A percentile compares a stretch with the other conserved stretches of the same genome.
These are phyloP conservation scores for Kondoa subrosea DNA, from an alignment of 768 basidiomycete genomes.

Conservation along the genomic window DNA sequence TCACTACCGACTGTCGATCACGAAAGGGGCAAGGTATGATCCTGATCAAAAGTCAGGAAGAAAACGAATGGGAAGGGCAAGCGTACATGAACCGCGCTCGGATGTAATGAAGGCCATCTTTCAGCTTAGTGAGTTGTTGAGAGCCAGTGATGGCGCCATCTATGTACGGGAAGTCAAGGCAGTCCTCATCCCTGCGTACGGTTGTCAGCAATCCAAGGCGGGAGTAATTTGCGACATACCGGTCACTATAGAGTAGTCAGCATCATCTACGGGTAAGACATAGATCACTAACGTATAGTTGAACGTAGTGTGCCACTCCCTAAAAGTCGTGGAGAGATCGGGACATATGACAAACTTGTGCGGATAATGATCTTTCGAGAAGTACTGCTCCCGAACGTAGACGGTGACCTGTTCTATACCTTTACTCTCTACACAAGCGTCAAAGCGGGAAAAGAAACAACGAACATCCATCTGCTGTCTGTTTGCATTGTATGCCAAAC, in stretches of 20 bases:
- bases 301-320: constrained; percentile 12
- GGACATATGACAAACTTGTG: constrained; percentile 83
- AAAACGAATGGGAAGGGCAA: background rate
- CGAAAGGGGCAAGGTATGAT: background rate
- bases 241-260: background rate
- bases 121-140: background rate
- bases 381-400: constrained; percentile 50
- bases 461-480: constrained; percentile 53
- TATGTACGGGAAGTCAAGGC: constrained; percentile 29
- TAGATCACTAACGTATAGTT: constrained; percentile 19
- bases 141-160: constrained; percentile 21
- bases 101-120: background rate
- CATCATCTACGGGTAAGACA: background rate
- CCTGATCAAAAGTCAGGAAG: background rate
- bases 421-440: constrained; percentile 46
- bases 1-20: background rate
- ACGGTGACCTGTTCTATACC: constrained; percentile 42
- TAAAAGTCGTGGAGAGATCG: constrained; percentile 5
- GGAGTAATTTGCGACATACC: background rate
- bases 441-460: constrained; percentile 64
- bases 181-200: constrained; percentile 11
- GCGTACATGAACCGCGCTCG: background rate
- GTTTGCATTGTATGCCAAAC: constrained; percentile 8
- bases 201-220: background rate
- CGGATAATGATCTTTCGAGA: constrained; percentile 43